These are phyloP conservation scores for Cytospora mali DNA, from an alignment of 2,329 filamentous ascomycete species.

Conservation along the genomic window DNA sequence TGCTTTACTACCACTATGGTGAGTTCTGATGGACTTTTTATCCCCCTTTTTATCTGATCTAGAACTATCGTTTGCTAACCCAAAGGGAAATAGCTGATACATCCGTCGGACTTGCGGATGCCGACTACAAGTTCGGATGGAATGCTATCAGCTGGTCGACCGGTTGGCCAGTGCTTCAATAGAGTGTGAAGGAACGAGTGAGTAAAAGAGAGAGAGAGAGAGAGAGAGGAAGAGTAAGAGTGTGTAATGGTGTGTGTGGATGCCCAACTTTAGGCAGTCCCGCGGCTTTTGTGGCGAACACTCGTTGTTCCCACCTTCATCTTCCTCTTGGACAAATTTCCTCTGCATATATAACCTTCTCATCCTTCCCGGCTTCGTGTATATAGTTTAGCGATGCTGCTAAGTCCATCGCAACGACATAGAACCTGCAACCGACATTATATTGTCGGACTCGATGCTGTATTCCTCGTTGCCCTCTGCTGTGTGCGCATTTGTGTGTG, in stretches of 20 bases:
- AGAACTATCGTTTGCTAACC: constrained; percentile 26
- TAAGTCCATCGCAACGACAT: neutral
- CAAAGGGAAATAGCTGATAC: constrained; percentile 46
- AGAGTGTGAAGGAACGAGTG: neutral
- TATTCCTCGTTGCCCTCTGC: neutral
- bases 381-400: neutral
- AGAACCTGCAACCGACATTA: neutral
- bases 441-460: neutral
- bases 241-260: too few species aligned
- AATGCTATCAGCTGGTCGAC: constrained; percentile 45
- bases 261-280: neutral
- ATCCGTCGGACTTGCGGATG: constrained; percentile 53
- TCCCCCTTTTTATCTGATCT: neutral
- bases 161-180: constrained; percentile 44
- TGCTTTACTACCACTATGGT: constrained; percentile 65
- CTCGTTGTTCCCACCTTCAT: neutral
- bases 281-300: neutral
- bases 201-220: too few species aligned
- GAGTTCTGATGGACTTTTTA: neutral
- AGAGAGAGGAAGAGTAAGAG: too few species aligned
- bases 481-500: neutral
- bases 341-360: neutral
- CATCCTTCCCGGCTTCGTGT: neutral
- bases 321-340: neutral
- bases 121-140: constrained; percentile 49